phyloP scores from a whole-genome alignment of 1,284 basidiomycete species.

The Melampsora abietis-canadensis region DNA sequence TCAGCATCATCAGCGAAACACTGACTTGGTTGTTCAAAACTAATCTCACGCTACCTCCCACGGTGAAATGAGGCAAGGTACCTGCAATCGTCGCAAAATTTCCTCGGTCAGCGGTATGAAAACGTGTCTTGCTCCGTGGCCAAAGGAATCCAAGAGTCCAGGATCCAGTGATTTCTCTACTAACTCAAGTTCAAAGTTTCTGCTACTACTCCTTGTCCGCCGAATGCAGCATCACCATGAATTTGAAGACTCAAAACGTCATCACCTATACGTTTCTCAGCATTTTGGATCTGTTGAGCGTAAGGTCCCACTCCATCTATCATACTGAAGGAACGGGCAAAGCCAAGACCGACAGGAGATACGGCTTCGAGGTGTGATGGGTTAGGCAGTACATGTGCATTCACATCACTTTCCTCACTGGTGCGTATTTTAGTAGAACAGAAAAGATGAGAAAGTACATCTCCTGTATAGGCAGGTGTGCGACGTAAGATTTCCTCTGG shows the following conservation, averaged over 20 bases:
- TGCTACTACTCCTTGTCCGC: conserved; percentile 85
- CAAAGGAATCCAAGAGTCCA: background rate
- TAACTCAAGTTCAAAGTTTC: conserved; percentile 64
- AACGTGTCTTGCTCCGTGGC: background rate
- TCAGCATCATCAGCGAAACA: background rate
- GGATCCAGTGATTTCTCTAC: background rate
- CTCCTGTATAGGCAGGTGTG: conserved; percentile 64
- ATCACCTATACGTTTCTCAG: conserved; percentile 25
- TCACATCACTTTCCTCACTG: conserved; percentile 58
- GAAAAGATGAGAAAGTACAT: conserved; percentile 80
- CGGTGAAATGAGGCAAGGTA: conserved; percentile 70
- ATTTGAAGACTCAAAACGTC: conserved; percentile 78
- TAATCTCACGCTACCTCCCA: conserved; percentile 79
- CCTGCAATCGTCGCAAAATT: conserved; percentile 4
- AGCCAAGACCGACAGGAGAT: conserved; percentile 74
- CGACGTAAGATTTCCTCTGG: conserved; percentile 55
- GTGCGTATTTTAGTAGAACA: conserved; percentile 39
- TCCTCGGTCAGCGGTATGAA: background rate
- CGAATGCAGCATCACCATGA: conserved; percentile 84
- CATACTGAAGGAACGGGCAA: conserved; percentile 12
- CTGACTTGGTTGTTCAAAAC: conserved; percentile 64
- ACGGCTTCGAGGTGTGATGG: conserved; percentile 85
- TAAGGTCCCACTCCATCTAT: conserved; percentile 13
- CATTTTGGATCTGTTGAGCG: background rate
- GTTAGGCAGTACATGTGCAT: conserved; percentile 74